Evolutionary conservation across 257 asterid species (phyloP).

Genomic region (Solanum tacnaense): DNA sequence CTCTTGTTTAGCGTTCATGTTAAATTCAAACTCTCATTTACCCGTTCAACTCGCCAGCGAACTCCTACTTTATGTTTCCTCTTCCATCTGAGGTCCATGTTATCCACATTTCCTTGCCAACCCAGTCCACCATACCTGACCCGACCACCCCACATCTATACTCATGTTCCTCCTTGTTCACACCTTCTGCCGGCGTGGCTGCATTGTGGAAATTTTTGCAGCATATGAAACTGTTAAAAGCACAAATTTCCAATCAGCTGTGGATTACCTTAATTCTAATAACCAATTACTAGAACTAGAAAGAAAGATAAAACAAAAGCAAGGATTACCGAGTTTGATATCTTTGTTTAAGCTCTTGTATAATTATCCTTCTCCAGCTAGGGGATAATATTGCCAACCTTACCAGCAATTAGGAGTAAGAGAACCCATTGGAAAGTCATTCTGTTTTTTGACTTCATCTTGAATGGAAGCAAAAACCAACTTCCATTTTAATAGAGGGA

Average conservation of each 20-base stretch:
- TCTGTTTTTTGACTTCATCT: not conserved
- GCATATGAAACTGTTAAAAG: not conserved
- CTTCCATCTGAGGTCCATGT: not conserved
- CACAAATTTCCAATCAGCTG: not conserved
- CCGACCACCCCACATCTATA: not conserved
- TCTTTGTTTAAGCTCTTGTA: not conserved
- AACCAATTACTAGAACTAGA: not conserved
- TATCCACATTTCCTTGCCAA: not conserved
- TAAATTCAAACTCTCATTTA: not conserved
- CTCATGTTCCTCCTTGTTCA: not conserved
- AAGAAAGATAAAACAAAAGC: not conserved
- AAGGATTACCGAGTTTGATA: not conserved
- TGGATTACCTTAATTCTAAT: not conserved
- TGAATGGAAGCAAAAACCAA: not conserved
- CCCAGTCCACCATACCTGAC: not conserved
- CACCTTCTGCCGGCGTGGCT: not conserved
- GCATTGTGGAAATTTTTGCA: not conserved
- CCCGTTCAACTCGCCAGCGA: not conserved
- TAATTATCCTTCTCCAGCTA: not conserved
- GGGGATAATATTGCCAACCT: not conserved
- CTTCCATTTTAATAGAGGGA: not conserved
- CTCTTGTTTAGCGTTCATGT: not conserved
- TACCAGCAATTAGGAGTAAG: not conserved
- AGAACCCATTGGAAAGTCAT: not conserved
- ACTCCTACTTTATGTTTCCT: not conserved